Evolutionary conservation across 768 basidiomycete genomes (phyloP), one percentile per base, ranked within the genome.

Genomic region (Cystoderma amianthinum): DNA sequence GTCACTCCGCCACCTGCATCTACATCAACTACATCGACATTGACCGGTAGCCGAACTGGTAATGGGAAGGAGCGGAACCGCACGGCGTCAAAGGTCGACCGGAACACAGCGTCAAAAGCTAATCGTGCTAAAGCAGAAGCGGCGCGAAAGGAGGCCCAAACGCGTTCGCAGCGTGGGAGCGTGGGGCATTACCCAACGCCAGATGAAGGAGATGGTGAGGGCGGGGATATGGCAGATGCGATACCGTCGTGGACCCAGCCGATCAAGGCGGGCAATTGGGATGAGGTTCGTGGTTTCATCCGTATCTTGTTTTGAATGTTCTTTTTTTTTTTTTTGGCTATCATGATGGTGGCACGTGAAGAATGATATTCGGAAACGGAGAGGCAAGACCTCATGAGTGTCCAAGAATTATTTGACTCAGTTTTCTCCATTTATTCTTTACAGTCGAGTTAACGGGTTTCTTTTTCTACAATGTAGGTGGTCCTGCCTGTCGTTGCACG

Each of bases 191-290:
- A 88, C 61, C 85, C 86, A 5, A 66, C 71, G 1, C 74, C 80
- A 0, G 71, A 49, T n/a, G 48, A 47, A 7, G 65, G 65, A 18
- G 76, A 64, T 36, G 72, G 61, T 36, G n/a, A n/a, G n/a, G n/a
- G n/a, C n/a, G 70, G 67, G 44, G 67, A 75, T 36, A 64, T 82
- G 62, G 72, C 73, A 38, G 68, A 90, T 57, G 88, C 88, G 17
- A 88, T 91, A 55, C 88, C 89, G 4, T 71, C 75, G 2, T 87
- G 85, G 87, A 87, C 84, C 13, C 81, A 88, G 53, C 85, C 85
- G 18, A 74, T 71, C 18, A 64, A 62, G 44, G 67, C 74, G 17
- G 84, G 85, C 1, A 89, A 86, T 52, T 92, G 89, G 88, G 88
- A 92, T 53, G 88, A 92, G 55, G 86, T 78, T 52, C 54, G 74